Conservation (phyloP, 306 rosid genomes). For the Castanea crenata region DNA sequence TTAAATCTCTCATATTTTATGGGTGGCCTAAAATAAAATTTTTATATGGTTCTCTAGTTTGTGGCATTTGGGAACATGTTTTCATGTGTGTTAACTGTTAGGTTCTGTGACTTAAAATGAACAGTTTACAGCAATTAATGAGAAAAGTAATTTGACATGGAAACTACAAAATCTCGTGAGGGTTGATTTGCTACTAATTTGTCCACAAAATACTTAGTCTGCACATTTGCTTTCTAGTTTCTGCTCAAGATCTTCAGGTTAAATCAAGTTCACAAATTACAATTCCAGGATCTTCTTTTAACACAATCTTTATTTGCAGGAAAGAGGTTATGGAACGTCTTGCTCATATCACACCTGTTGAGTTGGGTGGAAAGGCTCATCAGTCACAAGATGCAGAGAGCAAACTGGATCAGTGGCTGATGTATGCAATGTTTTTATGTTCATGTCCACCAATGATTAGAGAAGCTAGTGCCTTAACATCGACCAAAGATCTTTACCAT, state of each 20-base stretch:
- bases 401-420: conserved; percentile 98
- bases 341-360: conserved; percentile 85
- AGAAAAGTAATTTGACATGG: background rate
- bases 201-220: conserved; percentile 5
- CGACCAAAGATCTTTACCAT: conserved; percentile 87
- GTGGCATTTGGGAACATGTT: background rate
- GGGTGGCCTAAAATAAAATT: background rate
- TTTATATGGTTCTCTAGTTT: background rate
- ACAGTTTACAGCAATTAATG: background rate
- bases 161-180: background rate
- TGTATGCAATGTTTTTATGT: conserved; percentile 93
- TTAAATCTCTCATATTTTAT: background rate
- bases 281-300: background rate
- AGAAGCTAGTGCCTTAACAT: conserved; percentile 60
- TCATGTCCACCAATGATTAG: conserved; percentile 84
- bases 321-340: conserved; percentile 90
- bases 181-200: background rate
- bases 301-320: conserved; percentile 55
- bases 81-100: background rate
- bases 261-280: background rate
- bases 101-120: background rate
- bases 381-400: conserved; percentile 89
- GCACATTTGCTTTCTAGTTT: conserved; percentile 2
- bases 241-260: conserved; percentile 1
- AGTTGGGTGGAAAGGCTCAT: conserved; percentile 97